Evolutionary conservation across 1,139 yeast species (phyloP), one percentile per base, ranked within the genome.

Genomic region (Taphrina deformans): DNA sequence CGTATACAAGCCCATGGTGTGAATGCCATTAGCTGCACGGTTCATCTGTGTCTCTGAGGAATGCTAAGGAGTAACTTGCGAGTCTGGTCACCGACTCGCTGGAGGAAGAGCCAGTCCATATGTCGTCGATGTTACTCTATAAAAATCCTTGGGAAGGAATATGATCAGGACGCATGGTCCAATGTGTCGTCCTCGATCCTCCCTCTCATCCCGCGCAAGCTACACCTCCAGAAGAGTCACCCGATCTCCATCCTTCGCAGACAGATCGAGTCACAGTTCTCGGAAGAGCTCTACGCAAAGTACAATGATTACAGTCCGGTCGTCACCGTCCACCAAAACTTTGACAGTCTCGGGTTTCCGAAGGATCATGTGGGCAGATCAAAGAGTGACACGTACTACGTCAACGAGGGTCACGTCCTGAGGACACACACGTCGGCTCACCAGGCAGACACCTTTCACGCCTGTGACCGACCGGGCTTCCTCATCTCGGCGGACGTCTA

Each of bases 351-450:
- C 52, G 97, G 96, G 0, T 93, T 93, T 75, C 96, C 98, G 0
- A 75, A 77, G 53, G 96, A 92, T 73, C 99, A 93, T 73, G 97
- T 96, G 0, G 98, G 99, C 2, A 81, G 99, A 73, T 85, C 95
- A 33, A 88, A 84, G 72, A 88, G 96, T 2, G 99, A 93, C 74
- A 93, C 99, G 0, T 93, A 93, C 75, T 93, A 93, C 74, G 76
- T 93, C 67, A 92, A 93, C 76, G 80, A 85, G 67, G 81, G 82
- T 16, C 79, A 87, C 50, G 78, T 95, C 45, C 78, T 93, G 68
- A 80, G 97, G 72, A 93, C 99, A 0, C 99, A 93, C 73, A 93
- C 99, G 0, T 91, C 97, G 0, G 99, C 99, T 0, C 99, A 93
- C 75, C 99, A 93, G 76, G 69, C 67, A 26, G 69, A 68, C 14